Percentiles rank a stretch among this genome's conserved stretches.
These are phyloP conservation scores for Backusella mclennaniae DNA, from an alignment of 192 early-diverging fungal genomes.

Conservation along the genomic window DNA sequence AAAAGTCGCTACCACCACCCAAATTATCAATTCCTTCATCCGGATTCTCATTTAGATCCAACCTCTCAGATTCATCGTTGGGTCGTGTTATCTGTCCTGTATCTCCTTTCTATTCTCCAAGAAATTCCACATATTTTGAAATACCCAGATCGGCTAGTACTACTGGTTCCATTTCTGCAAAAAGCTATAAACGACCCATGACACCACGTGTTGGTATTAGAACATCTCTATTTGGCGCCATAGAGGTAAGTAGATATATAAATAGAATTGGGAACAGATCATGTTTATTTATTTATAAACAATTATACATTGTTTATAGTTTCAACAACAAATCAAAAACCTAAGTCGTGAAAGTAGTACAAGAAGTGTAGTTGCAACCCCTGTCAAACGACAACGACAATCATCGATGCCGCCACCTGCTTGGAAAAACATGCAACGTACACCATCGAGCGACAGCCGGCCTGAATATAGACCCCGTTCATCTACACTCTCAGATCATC, in stretches of 20 bases:
- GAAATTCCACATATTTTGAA: not conserved
- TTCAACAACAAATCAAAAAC: constrained; percentile 22
- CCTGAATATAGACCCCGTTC: not conserved
- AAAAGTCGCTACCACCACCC: not conserved
- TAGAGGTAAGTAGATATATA: constrained; percentile 35
- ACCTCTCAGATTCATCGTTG: constrained; percentile 5
- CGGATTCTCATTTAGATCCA: not conserved
- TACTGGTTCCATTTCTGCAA: constrained; percentile 14
- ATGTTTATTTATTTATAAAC: not conserved
- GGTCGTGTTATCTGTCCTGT: constrained; percentile 25
- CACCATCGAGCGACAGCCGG: not conserved
- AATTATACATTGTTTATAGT: not conserved
- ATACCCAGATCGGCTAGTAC: constrained; percentile 13
- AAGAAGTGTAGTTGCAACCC: not conserved
- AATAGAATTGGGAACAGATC: not conserved
- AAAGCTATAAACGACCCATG: constrained; percentile 12
- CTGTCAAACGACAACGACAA: not conserved
- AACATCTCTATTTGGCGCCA: constrained; percentile 49
- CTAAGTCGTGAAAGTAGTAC: constrained; percentile 15
- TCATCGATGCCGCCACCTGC: constrained; percentile 10
- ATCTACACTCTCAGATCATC: not conserved
- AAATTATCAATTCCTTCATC: not conserved
- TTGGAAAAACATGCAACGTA: not conserved
- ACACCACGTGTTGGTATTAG: constrained; percentile 37
- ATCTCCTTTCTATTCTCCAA: constrained; percentile 3